These are phyloP conservation scores for Globisporangium cylindrosporum DNA, from an alignment of 352 stramenopile species.

Conservation along the genomic window DNA sequence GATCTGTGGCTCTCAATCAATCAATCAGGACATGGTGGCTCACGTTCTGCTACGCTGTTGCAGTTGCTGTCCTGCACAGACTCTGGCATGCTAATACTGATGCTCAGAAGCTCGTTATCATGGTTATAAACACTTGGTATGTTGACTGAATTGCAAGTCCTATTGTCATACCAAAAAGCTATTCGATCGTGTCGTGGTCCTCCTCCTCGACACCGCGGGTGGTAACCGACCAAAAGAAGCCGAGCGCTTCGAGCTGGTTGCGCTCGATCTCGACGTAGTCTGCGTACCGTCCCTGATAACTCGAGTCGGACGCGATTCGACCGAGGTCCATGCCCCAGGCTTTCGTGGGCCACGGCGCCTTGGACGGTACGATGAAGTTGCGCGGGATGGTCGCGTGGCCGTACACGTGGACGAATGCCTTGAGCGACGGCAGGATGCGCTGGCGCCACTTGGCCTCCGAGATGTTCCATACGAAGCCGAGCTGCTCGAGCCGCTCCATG, in stretches of 20 bases:
- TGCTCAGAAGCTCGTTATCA: not conserved
- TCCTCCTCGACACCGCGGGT: slow-evolving; percentile 3
- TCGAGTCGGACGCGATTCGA: slow-evolving; percentile 23
- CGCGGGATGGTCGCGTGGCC: slow-evolving; percentile 29
- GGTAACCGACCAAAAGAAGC: slow-evolving; percentile 39
- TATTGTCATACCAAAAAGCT: not conserved
- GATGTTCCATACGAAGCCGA: slow-evolving; percentile 60
- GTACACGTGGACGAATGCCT: slow-evolving; percentile 38
- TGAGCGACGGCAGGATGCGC: slow-evolving; percentile 41
- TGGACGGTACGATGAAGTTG: slow-evolving; percentile 50
- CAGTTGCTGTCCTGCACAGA: not conserved
- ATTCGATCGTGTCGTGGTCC: slow-evolving; percentile 4
- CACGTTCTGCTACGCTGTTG: not conserved
- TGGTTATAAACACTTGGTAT: not conserved
- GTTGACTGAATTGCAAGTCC: not conserved
- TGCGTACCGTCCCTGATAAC: slow-evolving; percentile 27
- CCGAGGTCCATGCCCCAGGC: slow-evolving; percentile 38
- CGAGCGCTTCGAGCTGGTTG: slow-evolving; percentile 39
- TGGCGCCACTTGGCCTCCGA: slow-evolving; percentile 42
- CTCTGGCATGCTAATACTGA: not conserved
- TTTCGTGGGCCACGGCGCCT: slow-evolving; percentile 35
- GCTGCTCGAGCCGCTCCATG: slow-evolving; percentile 35
- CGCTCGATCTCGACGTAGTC: slow-evolving; percentile 57
- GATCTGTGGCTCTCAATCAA: not conserved
- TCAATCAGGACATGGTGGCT: not conserved